These are phyloP conservation scores for Agroathelia rolfsii DNA, from an alignment of 1,284 basidiomycete species.

Conservation along the genomic window DNA sequence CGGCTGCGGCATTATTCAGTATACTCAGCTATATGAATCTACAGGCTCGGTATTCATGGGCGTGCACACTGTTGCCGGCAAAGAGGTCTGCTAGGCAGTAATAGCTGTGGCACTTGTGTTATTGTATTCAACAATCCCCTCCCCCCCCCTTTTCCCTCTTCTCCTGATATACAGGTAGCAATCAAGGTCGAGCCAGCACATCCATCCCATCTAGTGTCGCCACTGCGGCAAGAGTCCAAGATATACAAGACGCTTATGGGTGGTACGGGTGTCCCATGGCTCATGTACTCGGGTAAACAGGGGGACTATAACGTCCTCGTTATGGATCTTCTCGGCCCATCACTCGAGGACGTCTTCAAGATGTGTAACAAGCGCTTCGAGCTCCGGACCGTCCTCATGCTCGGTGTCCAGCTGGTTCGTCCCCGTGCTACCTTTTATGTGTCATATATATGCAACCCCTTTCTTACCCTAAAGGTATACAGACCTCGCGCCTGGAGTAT, in stretches of 20 bases:
- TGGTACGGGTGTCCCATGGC: slow-evolving; percentile 32
- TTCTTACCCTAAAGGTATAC: no score
- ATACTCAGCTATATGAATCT: no score
- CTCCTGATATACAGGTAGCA: no score
- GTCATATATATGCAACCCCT: slow-evolving; percentile 5
- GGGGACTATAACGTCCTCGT: slow-evolving; percentile 35
- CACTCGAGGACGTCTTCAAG: slow-evolving; percentile 89
- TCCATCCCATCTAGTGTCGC: slow-evolving; percentile 34
- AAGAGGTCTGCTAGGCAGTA: no score
- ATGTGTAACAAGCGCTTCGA: slow-evolving; percentile 89
- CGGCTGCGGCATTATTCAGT: no score
- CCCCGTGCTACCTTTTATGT: slow-evolving; percentile 6
- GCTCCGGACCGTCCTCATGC: slow-evolving; percentile 85
- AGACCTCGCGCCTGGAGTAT: slow-evolving; percentile 69
- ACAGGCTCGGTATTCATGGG: slow-evolving; percentile 88
- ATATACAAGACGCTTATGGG: slow-evolving; percentile 25
- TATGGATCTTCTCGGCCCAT: slow-evolving; percentile 32
- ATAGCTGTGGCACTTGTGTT: no score
- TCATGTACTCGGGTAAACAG: slow-evolving; percentile 33
- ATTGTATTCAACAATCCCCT: no score
- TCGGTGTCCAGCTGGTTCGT: slow-evolving; percentile 87
- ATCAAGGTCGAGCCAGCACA: slow-evolving; percentile 93
- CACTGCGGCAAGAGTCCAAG: not conserved
- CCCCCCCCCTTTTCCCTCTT: no score
- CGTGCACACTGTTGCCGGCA: slow-evolving; percentile 90